Base-by-base conservation (phyloP, 768 basidiomycete genomes). In the Inosperma sp. region DNA sequence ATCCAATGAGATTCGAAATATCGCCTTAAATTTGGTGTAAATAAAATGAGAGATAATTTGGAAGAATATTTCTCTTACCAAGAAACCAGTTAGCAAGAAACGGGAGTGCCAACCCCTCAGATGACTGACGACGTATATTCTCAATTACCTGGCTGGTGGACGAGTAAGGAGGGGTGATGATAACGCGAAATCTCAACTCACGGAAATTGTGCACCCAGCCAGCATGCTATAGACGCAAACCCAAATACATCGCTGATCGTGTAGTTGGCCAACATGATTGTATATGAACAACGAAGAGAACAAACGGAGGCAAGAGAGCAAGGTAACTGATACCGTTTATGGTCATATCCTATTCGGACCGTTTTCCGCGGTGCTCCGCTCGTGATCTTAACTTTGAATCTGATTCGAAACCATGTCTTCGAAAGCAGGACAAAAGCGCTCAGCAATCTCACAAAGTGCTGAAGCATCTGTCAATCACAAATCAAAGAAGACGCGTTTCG, bases 71-170 rank as follows among this genome's bases (percentile, higher is more conserved):
- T 22, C 14, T 26, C 79, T 60, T 61, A 93, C 93, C 93, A 19
- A 90, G 75, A 51, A 93, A 72, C 96, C 96, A 99, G 59, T 90
- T 96, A 55, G 83, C 76, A 48, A 99, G 77, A 68, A 99, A 99
- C 0, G 94, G 93, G 14, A 97, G 73, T 1, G 96, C 88, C 43
- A 99, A 82, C 25, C 94, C 87, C 59, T 93, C 92, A 64, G 87
- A 91, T 36, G 88, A 92, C 64, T 85, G 81, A 14, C 77, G 72
- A 50, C 73, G 74, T 49, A 78, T 71, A 66, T 94, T 96, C 71
- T 90, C 84, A 26, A 93, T 40, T 7, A 95, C 77, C 73, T 96
- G 93, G 41, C 92, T 94, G 61, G 10, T 47, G 31, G 10, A 22
- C 25, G 47, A 53, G 53, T 17, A 53, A 30, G 48, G 36, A 30